Conservation (phyloP, 2,329 filamentous ascomycete species). For the Aspergillus hortae region DNA sequence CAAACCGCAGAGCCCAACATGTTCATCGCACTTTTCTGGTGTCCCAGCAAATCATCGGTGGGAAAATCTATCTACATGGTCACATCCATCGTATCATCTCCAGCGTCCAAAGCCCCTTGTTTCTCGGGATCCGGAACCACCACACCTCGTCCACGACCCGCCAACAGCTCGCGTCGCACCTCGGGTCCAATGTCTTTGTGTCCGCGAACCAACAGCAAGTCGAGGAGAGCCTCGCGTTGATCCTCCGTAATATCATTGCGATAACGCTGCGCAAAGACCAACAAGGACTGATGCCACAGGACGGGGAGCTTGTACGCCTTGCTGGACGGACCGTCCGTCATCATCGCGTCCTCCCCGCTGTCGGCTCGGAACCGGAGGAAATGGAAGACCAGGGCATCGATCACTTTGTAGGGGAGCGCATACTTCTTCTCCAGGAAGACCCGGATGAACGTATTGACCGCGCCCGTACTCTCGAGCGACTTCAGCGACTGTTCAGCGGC, state of each 20-base stretch:
- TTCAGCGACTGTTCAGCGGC: conserved; percentile 78
- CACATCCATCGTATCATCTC: conserved; percentile 89
- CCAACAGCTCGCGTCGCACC: conserved; percentile 81
- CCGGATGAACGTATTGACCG: conserved; percentile 93
- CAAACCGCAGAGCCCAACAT: neutral
- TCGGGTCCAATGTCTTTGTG: conserved; percentile 89
- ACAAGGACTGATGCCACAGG: conserved; percentile 90
- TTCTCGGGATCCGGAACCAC: conserved; percentile 45
- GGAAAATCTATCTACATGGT: conserved; percentile 33
- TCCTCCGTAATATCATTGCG: conserved; percentile 95
- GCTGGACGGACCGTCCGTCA: conserved; percentile 38
- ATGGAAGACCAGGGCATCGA: conserved; percentile 93
- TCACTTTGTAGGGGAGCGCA: conserved; percentile 87
- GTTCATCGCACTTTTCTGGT: neutral
- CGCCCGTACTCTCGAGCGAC: conserved; percentile 79
- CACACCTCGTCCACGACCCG: conserved; percentile 80
- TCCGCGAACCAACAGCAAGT: conserved; percentile 77
- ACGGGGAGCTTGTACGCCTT: conserved; percentile 71
- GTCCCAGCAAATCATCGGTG: neutral
- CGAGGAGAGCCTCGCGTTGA: conserved; percentile 83
- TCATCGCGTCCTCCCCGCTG: conserved; percentile 52
- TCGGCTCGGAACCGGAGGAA: conserved; percentile 82
- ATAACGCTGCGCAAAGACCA: conserved; percentile 92
- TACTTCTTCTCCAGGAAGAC: conserved; percentile 95
- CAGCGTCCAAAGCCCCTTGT: conserved; percentile 61